Evolutionary conservation across 1,284 basidiomycete genomes (phyloP).

Genomic region (Ganoderma multipileum): DNA sequence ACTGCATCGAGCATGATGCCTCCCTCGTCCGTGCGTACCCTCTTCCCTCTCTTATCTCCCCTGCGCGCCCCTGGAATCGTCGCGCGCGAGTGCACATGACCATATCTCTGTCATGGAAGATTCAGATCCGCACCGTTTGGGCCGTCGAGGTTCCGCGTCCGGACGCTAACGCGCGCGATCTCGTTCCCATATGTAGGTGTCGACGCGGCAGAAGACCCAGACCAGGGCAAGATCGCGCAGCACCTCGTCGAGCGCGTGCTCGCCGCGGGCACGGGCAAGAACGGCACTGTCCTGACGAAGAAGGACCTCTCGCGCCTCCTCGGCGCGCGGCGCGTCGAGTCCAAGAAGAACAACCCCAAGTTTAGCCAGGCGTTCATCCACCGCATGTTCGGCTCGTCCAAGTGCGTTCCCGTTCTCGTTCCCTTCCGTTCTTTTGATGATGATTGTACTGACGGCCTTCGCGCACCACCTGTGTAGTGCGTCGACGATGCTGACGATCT

Average conservation of each 20-base stretch:
- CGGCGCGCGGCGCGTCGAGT: slow-evolving; percentile 63
- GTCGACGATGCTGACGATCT: slow-evolving; percentile 65
- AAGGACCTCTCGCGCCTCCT: slow-evolving; percentile 64
- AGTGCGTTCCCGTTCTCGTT: slow-evolving; percentile 52
- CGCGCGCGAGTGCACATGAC: not conserved
- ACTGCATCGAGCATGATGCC: slow-evolving; percentile 80
- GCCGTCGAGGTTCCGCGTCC: not conserved
- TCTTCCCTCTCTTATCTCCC: not conserved
- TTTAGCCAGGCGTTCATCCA: slow-evolving; percentile 58
- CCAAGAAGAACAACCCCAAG: slow-evolving; percentile 58
- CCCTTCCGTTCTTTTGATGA: not conserved
- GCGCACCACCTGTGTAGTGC: slow-evolving; percentile 52
- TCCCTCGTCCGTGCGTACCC: slow-evolving; percentile 62
- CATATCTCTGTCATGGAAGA: not conserved
- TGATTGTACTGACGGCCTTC: not conserved
- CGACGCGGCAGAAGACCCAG: slow-evolving; percentile 16
- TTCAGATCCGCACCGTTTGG: too few relatives aligned
- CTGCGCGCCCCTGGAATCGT: not conserved
- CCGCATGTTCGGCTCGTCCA: slow-evolving; percentile 68
- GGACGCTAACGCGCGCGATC: not conserved
- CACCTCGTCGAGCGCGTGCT: slow-evolving; percentile 63
- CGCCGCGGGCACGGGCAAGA: slow-evolving; percentile 59
- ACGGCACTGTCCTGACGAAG: slow-evolving; percentile 57
- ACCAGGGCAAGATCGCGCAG: slow-evolving; percentile 24
- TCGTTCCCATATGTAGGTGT: slow-evolving; percentile 10